Percentiles rank a stretch among this genome's conserved stretches.
Conservation (phyloP, 208 protist species). For the Acanthamoeba divionensis region DNA sequence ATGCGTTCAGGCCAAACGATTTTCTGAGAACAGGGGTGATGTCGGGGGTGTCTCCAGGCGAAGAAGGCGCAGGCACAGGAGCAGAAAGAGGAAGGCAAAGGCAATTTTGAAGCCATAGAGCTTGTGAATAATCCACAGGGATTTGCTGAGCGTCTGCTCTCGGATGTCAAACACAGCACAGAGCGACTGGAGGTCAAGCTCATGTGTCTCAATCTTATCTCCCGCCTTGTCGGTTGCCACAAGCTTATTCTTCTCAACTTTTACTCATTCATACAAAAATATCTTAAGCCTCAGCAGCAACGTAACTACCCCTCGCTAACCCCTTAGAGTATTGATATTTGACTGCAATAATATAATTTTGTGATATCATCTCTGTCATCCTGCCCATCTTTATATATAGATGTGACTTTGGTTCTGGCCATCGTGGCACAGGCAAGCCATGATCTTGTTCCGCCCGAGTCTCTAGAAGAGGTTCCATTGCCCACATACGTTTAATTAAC, state of each 20-base stretch:
- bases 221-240: slow-evolving; percentile 90
- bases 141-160: slow-evolving; percentile 91
- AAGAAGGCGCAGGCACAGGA: slow-evolving; percentile 82
- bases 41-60: too few species aligned
- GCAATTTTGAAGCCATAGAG: slow-evolving; percentile 88
- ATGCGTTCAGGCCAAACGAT: too few species aligned
- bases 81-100: slow-evolving; percentile 9
- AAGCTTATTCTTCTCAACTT: slow-evolving; percentile 94
- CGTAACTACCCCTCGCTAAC: slow-evolving; percentile 35
- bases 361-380: background rate
- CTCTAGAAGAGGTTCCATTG: slow-evolving; percentile 60
- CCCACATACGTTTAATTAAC: background rate
- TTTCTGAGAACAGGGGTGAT: too few species aligned
- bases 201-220: slow-evolving; percentile 95
- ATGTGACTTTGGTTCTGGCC: slow-evolving; percentile 93
- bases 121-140: slow-evolving; percentile 94
- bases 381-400: slow-evolving; percentile 2
- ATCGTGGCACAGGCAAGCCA: slow-evolving; percentile 93
- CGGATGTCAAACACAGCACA: slow-evolving; percentile 87
- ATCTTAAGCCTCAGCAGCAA: slow-evolving; percentile 94
- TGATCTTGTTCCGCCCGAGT: slow-evolving; percentile 91
- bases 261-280: slow-evolving; percentile 94
- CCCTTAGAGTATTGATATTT: too few species aligned
- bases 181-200: slow-evolving; percentile 92
- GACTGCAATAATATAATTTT: background rate